Evolutionary conservation across 1,284 basidiomycete species (phyloP).

Genomic region (Papiliotrema terrestris): DNA sequence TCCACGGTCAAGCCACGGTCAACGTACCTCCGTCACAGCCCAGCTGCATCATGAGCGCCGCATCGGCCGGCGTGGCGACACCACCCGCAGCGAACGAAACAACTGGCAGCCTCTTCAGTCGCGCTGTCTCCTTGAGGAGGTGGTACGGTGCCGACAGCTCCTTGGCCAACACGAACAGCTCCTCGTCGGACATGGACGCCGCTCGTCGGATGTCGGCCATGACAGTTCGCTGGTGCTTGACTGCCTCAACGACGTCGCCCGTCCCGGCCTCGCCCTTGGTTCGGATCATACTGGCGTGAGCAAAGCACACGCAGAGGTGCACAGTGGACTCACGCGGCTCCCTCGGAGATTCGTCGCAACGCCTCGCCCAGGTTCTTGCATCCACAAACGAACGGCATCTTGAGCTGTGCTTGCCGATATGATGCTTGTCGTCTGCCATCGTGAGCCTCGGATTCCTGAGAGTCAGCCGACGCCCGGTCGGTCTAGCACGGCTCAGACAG

Average conservation of each 20-base stretch:
- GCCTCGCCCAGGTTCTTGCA: slow-evolving; percentile 72
- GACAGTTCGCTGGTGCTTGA: slow-evolving; percentile 83
- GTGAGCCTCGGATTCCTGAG: slow-evolving; percentile 85
- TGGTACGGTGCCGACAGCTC: slow-evolving; percentile 94
- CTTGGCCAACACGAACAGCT: slow-evolving; percentile 91
- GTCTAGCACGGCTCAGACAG: too few relatives aligned
- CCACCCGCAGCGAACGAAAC: slow-evolving; percentile 88
- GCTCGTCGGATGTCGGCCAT: slow-evolving; percentile 81
- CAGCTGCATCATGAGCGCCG: slow-evolving; percentile 99
- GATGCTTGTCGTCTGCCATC: slow-evolving; percentile 84
- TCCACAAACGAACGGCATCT: slow-evolving; percentile 64
- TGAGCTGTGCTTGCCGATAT: slow-evolving; percentile 79
- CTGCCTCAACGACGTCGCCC: slow-evolving; percentile 96
- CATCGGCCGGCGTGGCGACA: slow-evolving; percentile 92
- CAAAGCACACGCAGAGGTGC: background rate
- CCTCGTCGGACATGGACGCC: slow-evolving; percentile 86
- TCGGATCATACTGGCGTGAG: slow-evolving; percentile 63
- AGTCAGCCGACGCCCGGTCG: too few relatives aligned
- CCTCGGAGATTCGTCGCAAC: slow-evolving; percentile 92
- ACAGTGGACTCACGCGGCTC: slow-evolving; percentile 64
- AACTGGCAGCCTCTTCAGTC: slow-evolving; percentile 88
- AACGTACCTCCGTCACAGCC: slow-evolving; percentile 89
- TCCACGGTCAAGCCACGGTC: background rate
- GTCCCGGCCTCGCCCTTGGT: slow-evolving; percentile 98
- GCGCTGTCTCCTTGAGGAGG: slow-evolving; percentile 91